A percentile compares a stretch with the other conserved stretches of the same genome.
Evolutionary conservation across 169 alveolate genomes (phyloP).

Genomic region (Plasmodium cynomolgi): DNA sequence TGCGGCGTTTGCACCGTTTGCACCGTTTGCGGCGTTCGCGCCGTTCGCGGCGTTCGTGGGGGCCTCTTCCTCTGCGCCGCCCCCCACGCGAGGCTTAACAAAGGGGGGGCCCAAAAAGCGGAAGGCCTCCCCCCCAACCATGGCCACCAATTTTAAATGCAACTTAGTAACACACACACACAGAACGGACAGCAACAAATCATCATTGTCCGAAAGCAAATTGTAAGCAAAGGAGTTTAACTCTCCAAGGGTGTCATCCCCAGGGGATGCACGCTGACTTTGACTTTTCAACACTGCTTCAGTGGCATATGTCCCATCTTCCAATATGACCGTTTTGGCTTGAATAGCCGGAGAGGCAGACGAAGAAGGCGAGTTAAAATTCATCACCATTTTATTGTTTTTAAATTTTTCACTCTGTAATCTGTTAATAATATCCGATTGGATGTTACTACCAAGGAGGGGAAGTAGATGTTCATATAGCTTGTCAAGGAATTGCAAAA

Average conservation of each 20-base stretch:
- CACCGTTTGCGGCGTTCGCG: not conserved
- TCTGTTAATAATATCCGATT: conserved; percentile 38
- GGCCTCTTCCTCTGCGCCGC: not conserved
- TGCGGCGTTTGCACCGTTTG: not conserved
- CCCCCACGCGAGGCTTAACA: not conserved
- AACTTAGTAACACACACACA: conserved; percentile 60
- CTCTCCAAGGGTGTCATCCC: conserved; percentile 3
- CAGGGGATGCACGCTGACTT: not conserved
- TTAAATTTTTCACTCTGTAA: conserved; percentile 36
- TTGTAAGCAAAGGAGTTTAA: conserved; percentile 61
- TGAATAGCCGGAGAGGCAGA: conserved; percentile 7
- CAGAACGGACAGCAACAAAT: conserved; percentile 57
- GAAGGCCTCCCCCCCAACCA: not conserved
- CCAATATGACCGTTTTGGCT: conserved; percentile 93
- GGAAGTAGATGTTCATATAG: conserved; percentile 13
- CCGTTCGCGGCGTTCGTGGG: not conserved
- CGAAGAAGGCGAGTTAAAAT: not conserved
- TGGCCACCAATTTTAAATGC: conserved; percentile 50
- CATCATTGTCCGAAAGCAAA: conserved; percentile 76
- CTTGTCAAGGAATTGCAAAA: not conserved
- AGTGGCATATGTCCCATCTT: conserved; percentile 97
- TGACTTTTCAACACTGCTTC: conserved; percentile 79
- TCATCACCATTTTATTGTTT: conserved; percentile 77
- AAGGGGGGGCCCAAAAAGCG: conserved; percentile 28
- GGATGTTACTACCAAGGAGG: conserved; percentile 61